Conservation (phyloP, 192 early-diverging fungal genomes). For the Backusella westeae region DNA sequence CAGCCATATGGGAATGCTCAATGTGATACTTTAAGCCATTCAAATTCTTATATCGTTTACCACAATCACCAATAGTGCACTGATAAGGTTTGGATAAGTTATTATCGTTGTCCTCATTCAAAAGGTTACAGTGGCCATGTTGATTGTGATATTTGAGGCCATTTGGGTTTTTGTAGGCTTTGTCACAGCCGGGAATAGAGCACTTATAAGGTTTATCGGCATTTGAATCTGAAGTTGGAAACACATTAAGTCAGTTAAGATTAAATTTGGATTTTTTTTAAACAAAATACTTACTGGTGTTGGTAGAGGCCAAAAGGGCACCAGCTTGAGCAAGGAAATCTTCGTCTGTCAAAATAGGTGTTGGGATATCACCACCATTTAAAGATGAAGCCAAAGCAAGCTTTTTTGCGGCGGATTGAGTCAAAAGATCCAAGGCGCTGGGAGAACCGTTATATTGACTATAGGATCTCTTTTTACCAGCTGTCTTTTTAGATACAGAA, state of each 20-base stretch:
- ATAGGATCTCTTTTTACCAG: constrained; percentile 23
- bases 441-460: constrained; percentile 3
- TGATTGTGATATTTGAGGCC: constrained; percentile 98
- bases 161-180: constrained; percentile 98
- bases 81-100: constrained; percentile 67
- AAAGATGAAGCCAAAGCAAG: constrained; percentile 22
- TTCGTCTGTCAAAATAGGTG: constrained; percentile 33
- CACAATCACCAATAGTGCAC: constrained; percentile 81
- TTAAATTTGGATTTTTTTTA: not conserved
- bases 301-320: constrained; percentile 33
- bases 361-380: constrained; percentile 18
- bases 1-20: constrained; percentile 78
- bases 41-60: constrained; percentile 95
- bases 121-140: constrained; percentile 82
- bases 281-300: constrained; percentile 9
- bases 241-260: constrained; percentile 11
- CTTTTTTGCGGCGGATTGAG: constrained; percentile 30
- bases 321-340: constrained; percentile 42
- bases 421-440: constrained; percentile 25
- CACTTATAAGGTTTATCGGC: constrained; percentile 89
- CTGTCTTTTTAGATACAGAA: not conserved
- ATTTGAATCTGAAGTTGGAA: constrained; percentile 14
- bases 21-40: constrained; percentile 96
- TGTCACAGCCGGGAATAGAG: constrained; percentile 81
- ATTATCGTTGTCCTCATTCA: constrained; percentile 54